Evolutionary conservation across 495 filamentous ascomycete genomes (phyloP).

Genomic region (Chaetomium tenue): DNA sequence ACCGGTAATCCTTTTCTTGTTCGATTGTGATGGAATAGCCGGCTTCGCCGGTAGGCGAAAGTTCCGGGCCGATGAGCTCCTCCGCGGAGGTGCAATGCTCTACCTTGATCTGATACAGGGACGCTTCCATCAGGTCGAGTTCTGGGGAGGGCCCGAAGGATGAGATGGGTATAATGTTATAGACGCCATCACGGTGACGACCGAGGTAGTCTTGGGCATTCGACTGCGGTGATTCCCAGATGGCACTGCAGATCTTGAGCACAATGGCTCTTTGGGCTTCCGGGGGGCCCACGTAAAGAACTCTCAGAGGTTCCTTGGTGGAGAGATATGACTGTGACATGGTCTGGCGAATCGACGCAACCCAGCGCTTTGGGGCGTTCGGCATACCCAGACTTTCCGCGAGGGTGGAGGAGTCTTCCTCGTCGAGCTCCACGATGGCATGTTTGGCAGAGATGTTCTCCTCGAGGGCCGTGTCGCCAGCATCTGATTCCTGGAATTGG

Average conservation of each 20-base stretch:
- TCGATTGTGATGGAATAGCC: constrained; percentile 56
- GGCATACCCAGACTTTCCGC: constrained; percentile 41
- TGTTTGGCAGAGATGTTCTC: constrained; percentile 62
- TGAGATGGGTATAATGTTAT: constrained; percentile 71
- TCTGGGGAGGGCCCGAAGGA: constrained; percentile 69
- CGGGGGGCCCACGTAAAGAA: constrained; percentile 66
- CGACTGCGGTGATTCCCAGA: constrained; percentile 42
- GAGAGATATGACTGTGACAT: constrained; percentile 65
- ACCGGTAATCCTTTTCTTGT: constrained; percentile 48
- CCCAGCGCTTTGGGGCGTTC: constrained; percentile 41
- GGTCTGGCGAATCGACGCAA: constrained; percentile 65
- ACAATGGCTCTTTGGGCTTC: constrained; percentile 65
- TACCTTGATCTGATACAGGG: constrained; percentile 66
- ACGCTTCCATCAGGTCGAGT: constrained; percentile 69
- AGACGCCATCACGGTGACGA: constrained; percentile 41
- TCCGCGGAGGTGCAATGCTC: constrained; percentile 65
- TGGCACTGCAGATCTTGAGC: constrained; percentile 71
- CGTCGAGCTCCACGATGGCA: constrained; percentile 58
- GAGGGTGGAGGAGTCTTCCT: constrained; percentile 51
- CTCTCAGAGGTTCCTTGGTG: constrained; percentile 63
- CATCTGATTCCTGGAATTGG: constrained; percentile 58
- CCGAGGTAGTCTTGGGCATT: constrained; percentile 25
- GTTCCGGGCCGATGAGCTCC: constrained; percentile 41
- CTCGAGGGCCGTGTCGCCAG: constrained; percentile 46
- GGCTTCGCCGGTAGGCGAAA: constrained; percentile 8